A percentile compares a stretch with the other conserved stretches of the same genome.
Conservation (phyloP, 2,329 filamentous ascomycete genomes). For the Coniochaeta pulveracea region DNA sequence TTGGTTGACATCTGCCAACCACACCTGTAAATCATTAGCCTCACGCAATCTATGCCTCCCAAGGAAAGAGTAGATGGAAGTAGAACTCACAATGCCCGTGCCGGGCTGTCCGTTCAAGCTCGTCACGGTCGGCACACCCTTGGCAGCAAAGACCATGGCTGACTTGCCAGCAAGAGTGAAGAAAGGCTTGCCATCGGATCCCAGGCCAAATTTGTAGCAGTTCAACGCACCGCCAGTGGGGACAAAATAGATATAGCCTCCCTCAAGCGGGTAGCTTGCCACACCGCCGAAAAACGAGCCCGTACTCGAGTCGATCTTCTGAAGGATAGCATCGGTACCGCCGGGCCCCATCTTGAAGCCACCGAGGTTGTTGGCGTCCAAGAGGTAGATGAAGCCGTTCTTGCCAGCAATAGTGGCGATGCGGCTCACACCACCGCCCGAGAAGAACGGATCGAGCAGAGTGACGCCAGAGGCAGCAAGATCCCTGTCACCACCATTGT, state of each 20-base stretch:
- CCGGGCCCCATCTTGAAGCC: conserved; percentile 21
- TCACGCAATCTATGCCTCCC: too few relatives aligned
- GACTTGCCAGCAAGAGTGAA: conserved; percentile 20
- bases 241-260: conserved; percentile 28
- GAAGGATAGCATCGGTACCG: conserved; percentile 22
- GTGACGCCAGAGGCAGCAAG: conserved; percentile 23
- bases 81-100: conserved; percentile 17
- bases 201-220: conserved; percentile 20
- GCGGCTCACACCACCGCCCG: conserved; percentile 19
- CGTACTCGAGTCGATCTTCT: conserved; percentile 18
- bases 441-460: conserved; percentile 21
- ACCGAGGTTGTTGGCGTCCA: conserved; percentile 28
- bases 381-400: conserved; percentile 25
- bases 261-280: conserved; percentile 28
- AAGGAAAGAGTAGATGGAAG: too few relatives aligned
- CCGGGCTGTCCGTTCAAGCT: conserved; percentile 19
- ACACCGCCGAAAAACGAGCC: conserved; percentile 22
- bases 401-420: conserved; percentile 27
- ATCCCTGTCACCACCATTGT: conserved; percentile 26
- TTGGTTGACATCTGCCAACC: conserved; percentile 23
- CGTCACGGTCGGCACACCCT: conserved; percentile 23
- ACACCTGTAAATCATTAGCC: conserved; percentile 9
- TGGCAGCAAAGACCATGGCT: conserved; percentile 18
- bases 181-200: conserved; percentile 17
- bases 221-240: conserved; percentile 20